Evolutionary conservation across 768 basidiomycete genomes (phyloP).

Genomic region (Agrocybe praecox): DNA sequence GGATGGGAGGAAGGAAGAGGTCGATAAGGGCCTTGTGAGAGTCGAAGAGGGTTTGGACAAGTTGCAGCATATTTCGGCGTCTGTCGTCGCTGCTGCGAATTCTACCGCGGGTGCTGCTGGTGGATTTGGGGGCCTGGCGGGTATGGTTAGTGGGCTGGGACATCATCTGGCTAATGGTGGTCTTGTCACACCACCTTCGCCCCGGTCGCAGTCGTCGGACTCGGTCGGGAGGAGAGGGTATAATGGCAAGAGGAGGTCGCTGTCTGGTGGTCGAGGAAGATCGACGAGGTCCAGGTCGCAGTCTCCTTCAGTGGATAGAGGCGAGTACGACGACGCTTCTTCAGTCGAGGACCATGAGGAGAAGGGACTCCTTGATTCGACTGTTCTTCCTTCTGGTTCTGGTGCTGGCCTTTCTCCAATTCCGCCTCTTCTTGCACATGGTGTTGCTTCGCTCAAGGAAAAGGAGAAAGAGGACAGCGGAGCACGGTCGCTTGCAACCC

Average conservation of each 20-base stretch:
- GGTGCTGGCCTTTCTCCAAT: conserved; percentile 19
- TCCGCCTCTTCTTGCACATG: not conserved
- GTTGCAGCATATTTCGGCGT: not conserved
- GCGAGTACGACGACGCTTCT: conserved; percentile 16
- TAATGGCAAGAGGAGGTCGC: conserved; percentile 45
- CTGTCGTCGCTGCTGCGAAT: not conserved
- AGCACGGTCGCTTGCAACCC: conserved; percentile 27
- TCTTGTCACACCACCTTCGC: conserved; percentile 76
- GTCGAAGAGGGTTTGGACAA: conserved; percentile 29
- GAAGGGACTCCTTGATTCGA: too few species aligned
- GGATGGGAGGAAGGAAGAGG: conserved; percentile 40
- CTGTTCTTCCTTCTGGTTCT: too few species aligned
- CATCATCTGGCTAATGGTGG: conserved; percentile 39
- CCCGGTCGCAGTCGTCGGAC: conserved; percentile 70
- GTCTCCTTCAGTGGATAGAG: conserved; percentile 3
- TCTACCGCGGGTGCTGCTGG: not conserved
- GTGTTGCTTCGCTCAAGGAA: not conserved
- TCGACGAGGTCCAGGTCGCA: conserved; percentile 26
- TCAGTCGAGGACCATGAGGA: conserved; percentile 11
- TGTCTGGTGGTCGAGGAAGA: conserved; percentile 7
- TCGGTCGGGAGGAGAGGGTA: conserved; percentile 38
- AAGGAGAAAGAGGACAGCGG: conserved; percentile 21
- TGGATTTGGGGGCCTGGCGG: not conserved
- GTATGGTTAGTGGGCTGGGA: conserved; percentile 1
- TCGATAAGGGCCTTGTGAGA: conserved; percentile 58